phyloP scores from a whole-genome alignment of 176 grass and related monocot genomes.

The Ensete ventricosum region DNA sequence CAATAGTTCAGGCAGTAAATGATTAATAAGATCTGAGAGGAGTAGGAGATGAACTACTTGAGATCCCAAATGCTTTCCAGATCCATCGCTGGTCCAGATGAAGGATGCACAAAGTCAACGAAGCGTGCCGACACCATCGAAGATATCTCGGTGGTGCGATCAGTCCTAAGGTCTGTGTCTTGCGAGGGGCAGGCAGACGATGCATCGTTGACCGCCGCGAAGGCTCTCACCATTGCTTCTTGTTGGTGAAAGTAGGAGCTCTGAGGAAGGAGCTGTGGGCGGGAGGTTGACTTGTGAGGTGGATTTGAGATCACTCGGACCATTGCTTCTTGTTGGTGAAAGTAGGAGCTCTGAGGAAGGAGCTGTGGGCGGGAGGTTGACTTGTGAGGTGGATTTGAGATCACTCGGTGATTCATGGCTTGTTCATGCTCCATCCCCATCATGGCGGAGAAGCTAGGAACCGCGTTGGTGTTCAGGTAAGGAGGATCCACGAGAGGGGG shows the following conservation, averaged over 20 bases:
- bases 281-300: background rate
- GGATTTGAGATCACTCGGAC: background rate
- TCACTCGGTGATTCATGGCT: background rate
- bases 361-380: background rate
- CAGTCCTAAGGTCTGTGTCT: background rate
- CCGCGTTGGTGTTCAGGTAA: background rate
- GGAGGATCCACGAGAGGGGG: slow-evolving; percentile 31
- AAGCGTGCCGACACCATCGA: background rate
- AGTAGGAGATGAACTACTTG: too few species aligned
- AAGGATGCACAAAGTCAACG: background rate
- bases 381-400: background rate
- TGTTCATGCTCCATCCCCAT: background rate
- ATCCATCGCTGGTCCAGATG: background rate
- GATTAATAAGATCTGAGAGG: too few species aligned
- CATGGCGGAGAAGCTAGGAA: background rate
- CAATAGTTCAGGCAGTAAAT: too few species aligned
- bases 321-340: too few species aligned
- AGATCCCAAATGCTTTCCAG: background rate
- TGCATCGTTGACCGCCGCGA: background rate
- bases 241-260: background rate
- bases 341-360: background rate
- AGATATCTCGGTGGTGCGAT: background rate
- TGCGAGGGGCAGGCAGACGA: background rate
- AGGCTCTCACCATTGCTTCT: background rate
- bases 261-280: background rate